phyloP scores from a whole-genome alignment of 306 rosid genomes.

The Urtica urens region DNA sequence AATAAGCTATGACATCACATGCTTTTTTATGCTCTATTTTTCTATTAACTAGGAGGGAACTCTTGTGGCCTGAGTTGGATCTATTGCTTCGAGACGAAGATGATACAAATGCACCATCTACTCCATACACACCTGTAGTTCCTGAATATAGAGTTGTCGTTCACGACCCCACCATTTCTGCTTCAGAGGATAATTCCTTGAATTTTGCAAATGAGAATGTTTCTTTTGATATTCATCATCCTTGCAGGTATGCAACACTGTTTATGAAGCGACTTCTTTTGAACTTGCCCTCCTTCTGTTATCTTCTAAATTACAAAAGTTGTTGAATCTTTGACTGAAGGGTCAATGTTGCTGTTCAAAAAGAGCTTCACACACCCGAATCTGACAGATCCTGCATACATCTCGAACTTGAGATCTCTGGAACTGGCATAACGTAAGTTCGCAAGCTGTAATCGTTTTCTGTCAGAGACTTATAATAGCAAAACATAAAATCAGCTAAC shows the following conservation, averaged over 20 bases:
- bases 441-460: neutral
- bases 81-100: conserved; percentile 58
- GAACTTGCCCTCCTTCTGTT: neutral
- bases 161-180: conserved; percentile 36
- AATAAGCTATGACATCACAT: too few relatives aligned
- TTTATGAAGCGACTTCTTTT: conserved; percentile 15
- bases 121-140: conserved; percentile 74
- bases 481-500: too few relatives aligned
- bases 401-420: conserved; percentile 70
- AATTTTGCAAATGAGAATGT: conserved; percentile 51
- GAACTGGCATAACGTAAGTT: conserved; percentile 57
- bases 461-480: neutral
- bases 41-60: conserved; percentile 54
- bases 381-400: conserved; percentile 88
- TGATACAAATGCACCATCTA: conserved; percentile 50
- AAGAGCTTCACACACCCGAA: conserved; percentile 70
- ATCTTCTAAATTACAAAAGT: neutral
- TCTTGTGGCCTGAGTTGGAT: conserved; percentile 79
- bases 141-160: conserved; percentile 61
- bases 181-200: conserved; percentile 24
- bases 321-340: conserved; percentile 30
- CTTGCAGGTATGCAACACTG: conserved; percentile 60
- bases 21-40: neutral
- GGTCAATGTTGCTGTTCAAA: conserved; percentile 55
- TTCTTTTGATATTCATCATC: conserved; percentile 65